Conservation (phyloP, 2,329 filamentous ascomycete species). For the Paraphoma sp. region DNA sequence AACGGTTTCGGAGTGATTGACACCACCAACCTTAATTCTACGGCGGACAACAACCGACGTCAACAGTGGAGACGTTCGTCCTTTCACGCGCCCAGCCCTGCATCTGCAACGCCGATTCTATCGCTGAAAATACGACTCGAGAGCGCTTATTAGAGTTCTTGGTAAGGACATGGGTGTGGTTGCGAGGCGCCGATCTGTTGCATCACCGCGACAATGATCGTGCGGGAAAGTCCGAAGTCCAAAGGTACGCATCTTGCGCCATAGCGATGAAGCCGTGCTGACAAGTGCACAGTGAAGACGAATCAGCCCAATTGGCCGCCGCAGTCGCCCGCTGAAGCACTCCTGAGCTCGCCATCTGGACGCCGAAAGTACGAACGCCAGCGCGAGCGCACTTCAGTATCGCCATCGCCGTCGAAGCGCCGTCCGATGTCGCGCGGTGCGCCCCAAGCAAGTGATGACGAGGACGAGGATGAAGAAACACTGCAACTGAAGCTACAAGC, state of each 20-base stretch:
- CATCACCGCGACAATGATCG: constrained; percentile 49
- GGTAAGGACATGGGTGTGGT: constrained; percentile 39
- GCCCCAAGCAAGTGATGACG: constrained; percentile 45
- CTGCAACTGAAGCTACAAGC: constrained; percentile 84
- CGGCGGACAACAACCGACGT: constrained; percentile 26
- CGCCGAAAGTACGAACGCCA: constrained; percentile 73
- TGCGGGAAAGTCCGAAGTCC: constrained; percentile 56
- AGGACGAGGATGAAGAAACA: constrained; percentile 86
- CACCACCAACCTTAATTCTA: constrained; percentile 30
- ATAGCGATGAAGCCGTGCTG: constrained; percentile 13
- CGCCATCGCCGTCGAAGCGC: constrained; percentile 65
- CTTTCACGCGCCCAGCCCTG: constrained; percentile 2
- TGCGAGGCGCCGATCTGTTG: constrained; percentile 15
- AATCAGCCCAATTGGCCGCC: constrained; percentile 64
- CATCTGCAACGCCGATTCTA: background rate
- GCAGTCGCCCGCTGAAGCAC: constrained; percentile 66
- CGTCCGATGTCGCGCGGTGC: constrained; percentile 32
- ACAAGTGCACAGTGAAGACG: constrained; percentile 42
- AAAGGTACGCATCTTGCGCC: constrained; percentile 37
- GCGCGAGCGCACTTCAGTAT: constrained; percentile 64
- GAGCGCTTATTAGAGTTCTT: background rate
- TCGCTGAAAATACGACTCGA: background rate
- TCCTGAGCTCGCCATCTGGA: constrained; percentile 76
- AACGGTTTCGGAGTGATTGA: constrained; percentile 36
- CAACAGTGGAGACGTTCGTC: constrained; percentile 13